Evolutionary conservation across 2,329 filamentous ascomycete genomes (phyloP).

Genomic region (Calonectria pseudoreteaudii): DNA sequence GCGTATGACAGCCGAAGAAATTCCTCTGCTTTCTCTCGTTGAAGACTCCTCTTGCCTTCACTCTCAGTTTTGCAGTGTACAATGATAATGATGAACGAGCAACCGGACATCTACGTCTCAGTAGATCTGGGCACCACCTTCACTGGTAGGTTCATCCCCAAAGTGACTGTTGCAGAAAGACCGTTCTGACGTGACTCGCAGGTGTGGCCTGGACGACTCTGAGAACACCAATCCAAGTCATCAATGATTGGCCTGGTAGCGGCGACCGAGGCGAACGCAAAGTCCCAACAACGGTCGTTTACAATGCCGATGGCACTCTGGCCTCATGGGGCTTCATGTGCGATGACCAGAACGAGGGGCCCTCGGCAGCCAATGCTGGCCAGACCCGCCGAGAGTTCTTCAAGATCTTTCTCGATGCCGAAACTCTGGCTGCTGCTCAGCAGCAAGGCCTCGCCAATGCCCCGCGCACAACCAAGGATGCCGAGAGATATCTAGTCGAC

Average conservation of each 20-base stretch:
- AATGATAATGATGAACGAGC: conserved; percentile 34
- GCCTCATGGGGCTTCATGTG: conserved; percentile 67
- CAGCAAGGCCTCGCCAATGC: conserved; percentile 56
- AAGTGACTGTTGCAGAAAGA: fast-evolving
- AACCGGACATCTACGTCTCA: conserved; percentile 55
- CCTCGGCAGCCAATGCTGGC: conserved; percentile 15
- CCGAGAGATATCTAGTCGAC: conserved; percentile 60
- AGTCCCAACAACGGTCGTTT: conserved; percentile 64
- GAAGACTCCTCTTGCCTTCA: neutral
- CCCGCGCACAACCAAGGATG: conserved; percentile 54
- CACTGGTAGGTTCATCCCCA: conserved; percentile 48
- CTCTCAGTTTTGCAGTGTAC: neutral
- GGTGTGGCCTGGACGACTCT: conserved; percentile 54
- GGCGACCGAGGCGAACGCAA: conserved; percentile 66
- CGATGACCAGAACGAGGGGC: conserved; percentile 55
- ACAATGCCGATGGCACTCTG: conserved; percentile 54
- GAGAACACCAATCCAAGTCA: conserved; percentile 56
- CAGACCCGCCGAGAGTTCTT: conserved; percentile 62
- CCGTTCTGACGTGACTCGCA: conserved; percentile 13
- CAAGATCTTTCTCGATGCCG: conserved; percentile 65
- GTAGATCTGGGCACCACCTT: conserved; percentile 61
- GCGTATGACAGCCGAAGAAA: neutral
- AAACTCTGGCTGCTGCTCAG: conserved; percentile 56
- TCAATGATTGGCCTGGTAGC: conserved; percentile 66
- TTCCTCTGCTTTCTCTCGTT: neutral